Base-by-base conservation (phyloP, 805 yeast genomes). In the Sugiyamaella qingdaonensis region DNA sequence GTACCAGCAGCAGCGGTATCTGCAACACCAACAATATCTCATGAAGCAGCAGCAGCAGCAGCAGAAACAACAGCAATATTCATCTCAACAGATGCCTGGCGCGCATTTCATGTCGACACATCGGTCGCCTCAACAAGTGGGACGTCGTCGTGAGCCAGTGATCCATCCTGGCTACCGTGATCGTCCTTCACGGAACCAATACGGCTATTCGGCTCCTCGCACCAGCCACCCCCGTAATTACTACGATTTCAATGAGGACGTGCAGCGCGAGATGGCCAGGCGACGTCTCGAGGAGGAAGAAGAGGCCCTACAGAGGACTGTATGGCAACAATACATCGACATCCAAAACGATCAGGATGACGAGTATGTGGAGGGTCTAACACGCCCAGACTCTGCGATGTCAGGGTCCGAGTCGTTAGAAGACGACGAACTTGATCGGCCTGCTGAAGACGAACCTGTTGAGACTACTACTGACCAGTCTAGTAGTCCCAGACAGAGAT, bases 251-350 rank as follows among this genome's bases (percentile, higher is more conserved):
- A 18, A 45, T 29, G 54, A 51, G 14, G 49, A 39, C 31, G 46
- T 21, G 1, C 24, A 46, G 34, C 35, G 54, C 7, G 50, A 51
- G 19, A 32, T 21, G 14, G 27, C 31, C 10, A 27, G 46, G n/a
- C 37, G 45, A 24, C 13, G 16, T 18, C 16, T 10, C 19, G 31
- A 37, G 24, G 34, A 36, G 18, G 57, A 54, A n/a, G 49, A 51
- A 18, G 51, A 48, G 24, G 21, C n/a, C 16, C 46, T 34, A 7
- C 34, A 42, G 10, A 29, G 41, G 18, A 34, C 49, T 39, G 42
- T 21, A 13, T 58, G 61, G 61, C 46, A 47, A 45, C 48, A 47
- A 16, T 57, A 47, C 24, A 54, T 58, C 41, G 54, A 57, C 41
- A 44, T 51, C 10, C 42, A 47, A 10, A 51, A 48, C 27, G 61